Evolutionary conservation across 129 eudicot species (phyloP), one percentile per base, ranked within the genome.

Genomic region (Flaveria robusta): DNA sequence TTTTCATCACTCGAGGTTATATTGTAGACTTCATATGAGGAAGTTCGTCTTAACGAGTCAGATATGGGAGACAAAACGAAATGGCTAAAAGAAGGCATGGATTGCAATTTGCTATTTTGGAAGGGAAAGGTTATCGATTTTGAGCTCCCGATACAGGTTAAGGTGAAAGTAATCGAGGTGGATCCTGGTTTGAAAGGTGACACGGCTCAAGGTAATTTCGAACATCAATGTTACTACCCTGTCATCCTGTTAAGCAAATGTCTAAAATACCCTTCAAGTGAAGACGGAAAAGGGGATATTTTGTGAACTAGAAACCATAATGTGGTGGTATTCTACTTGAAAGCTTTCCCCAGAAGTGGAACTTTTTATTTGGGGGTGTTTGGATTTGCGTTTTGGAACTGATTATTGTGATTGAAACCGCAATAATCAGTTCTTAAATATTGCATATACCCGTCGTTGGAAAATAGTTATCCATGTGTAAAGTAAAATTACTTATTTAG

Each of bases 21-120:
- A 47, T 70, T 15, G 79, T 80, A 94, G 98, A 86, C 62, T 80
- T 65, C 98, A 62, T 94, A 72, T 51, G 98, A 91, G 79, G 98
- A 94, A 86, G 87, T 45, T 60, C 93, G 97, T 74, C 91, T 94
- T 34, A 89, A 87, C 43, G 98, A 85, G 70, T 50, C 87, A 49
- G 97, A 91, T 60, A 86, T 94, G 82, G 98, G 96, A 79, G 98
- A 89, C 71, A 89, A 86, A 74, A 55, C 82, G 13, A 91, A 87
- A 84, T 94, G 96, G 93, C 85, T 94, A 71, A 94, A 94, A 89
- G 99, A 94, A 79, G 97, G 99, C 91, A 94, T 94, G 97, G 99
- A 94, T 79, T 94, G 99, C 92, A 91, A 62, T 84, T 74, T 94
- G 87, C 83, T 88, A 55, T 94, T 91, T 71, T 93, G 98, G 97